These are phyloP conservation scores for Auricularia auricula-judae DNA, from an alignment of 768 basidiomycete species.

Conservation along the genomic window DNA sequence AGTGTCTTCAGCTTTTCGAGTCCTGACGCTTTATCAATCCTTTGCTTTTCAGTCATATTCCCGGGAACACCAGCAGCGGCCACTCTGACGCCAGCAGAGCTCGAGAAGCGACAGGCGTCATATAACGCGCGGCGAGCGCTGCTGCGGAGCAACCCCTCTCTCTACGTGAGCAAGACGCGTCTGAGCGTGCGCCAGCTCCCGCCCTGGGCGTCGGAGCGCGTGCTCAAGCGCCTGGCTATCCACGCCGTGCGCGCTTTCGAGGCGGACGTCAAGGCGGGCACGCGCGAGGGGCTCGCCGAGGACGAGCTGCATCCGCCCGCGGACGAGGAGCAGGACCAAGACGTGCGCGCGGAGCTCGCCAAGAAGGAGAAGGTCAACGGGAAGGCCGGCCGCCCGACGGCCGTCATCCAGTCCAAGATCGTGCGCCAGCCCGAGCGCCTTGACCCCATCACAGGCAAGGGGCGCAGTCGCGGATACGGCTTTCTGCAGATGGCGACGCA, in stretches of 20 bases:
- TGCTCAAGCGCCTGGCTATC: constrained; percentile 77
- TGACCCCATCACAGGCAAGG: constrained; percentile 78
- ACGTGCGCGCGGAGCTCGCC: constrained; percentile 14
- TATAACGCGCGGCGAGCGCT: constrained; percentile 78
- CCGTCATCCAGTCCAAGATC: constrained; percentile 86
- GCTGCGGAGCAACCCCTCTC: constrained; percentile 82
- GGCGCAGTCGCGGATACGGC: constrained; percentile 87
- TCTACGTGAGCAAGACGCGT: constrained; percentile 91
- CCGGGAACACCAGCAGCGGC: constrained; percentile 76
- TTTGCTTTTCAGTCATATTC: constrained; percentile 57
- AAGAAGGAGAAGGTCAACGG: constrained; percentile 25
- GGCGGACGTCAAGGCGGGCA: constrained; percentile 55
- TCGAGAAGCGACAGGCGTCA: constrained; percentile 76
- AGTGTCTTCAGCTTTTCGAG: constrained; percentile 15
- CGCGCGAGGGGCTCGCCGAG: constrained; percentile 45
- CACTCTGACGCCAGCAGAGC: constrained; percentile 55
- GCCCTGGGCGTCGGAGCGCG: constrained; percentile 77
- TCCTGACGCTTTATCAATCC: not conserved
- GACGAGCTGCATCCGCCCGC: constrained; percentile 47
- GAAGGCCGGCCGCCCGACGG: constrained; percentile 24
- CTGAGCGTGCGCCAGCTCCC: constrained; percentile 91
- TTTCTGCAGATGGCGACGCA: constrained; percentile 87
- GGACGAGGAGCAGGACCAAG: constrained; percentile 18
- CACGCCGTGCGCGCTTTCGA: constrained; percentile 76
- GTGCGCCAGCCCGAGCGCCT: constrained; percentile 83